A percentile compares a stretch with the other conserved stretches of the same genome.
These are phyloP conservation scores for Chenopodium berlandieri DNA, from an alignment of 148 eudicot species.

Conservation along the genomic window DNA sequence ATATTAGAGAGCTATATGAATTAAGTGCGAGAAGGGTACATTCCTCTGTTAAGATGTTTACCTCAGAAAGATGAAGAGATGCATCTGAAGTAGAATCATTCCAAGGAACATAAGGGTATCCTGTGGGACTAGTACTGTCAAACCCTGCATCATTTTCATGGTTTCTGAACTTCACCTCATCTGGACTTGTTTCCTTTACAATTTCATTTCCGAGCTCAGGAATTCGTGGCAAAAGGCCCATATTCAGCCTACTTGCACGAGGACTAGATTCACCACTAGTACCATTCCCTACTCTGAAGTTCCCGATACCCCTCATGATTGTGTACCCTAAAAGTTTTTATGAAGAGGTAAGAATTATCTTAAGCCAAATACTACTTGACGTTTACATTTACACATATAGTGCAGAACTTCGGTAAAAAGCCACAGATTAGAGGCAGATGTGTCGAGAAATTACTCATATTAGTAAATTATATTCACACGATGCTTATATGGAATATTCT, in stretches of 20 bases:
- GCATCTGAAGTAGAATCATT: slow-evolving; percentile 36
- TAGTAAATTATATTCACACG: background rate
- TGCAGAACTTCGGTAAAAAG: background rate
- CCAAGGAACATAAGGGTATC: slow-evolving; percentile 54
- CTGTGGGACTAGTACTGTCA: slow-evolving; percentile 24
- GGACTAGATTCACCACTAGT: slow-evolving; percentile 39
- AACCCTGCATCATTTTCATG: slow-evolving; percentile 36
- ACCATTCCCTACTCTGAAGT: slow-evolving; percentile 38
- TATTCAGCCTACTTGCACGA: slow-evolving; percentile 37
- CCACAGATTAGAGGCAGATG: too few species aligned
- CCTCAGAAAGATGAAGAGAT: slow-evolving; percentile 41
- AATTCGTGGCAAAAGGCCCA: slow-evolving; percentile 54
- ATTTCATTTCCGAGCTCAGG: slow-evolving; percentile 51
- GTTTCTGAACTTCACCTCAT: slow-evolving; percentile 31
- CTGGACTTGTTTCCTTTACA: slow-evolving; percentile 28
- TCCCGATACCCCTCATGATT: slow-evolving; percentile 32
- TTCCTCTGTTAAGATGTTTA: background rate
- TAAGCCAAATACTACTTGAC: background rate
- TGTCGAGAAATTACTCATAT: background rate
- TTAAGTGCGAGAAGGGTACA: background rate
- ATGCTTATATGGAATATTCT: background rate
- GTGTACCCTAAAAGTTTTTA: slow-evolving; percentile 38
- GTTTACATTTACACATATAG: background rate
- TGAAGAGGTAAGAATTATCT: background rate
- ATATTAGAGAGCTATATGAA: background rate